Conservation (phyloP, 2,329 filamentous ascomycete species). For the Talaromyces sp. region DNA sequence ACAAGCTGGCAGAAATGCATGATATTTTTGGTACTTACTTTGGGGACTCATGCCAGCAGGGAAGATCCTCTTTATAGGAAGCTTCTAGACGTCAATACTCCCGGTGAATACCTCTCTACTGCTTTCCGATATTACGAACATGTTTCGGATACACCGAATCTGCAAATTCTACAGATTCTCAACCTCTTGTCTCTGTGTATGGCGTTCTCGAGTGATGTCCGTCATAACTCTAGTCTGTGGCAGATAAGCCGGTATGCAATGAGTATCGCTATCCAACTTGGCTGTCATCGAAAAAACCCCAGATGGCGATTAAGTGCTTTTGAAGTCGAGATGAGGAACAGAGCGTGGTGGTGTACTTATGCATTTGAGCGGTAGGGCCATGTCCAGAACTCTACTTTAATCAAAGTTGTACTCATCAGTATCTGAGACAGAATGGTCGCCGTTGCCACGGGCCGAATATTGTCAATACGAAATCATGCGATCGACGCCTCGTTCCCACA, state of each 20-base stretch:
- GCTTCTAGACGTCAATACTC: background rate
- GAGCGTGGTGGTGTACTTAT: constrained; percentile 3
- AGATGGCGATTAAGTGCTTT: background rate
- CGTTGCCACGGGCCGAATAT: background rate
- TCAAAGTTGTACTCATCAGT: background rate
- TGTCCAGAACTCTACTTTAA: background rate
- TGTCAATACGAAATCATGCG: constrained; percentile 3
- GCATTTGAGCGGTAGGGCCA: background rate
- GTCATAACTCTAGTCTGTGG: background rate
- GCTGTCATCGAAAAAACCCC: background rate
- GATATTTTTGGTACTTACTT: background rate
- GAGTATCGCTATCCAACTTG: constrained; percentile 2
- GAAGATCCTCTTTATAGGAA: background rate
- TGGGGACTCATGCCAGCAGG: background rate
- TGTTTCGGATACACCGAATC: background rate
- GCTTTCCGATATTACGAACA: background rate
- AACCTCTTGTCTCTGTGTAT: background rate
- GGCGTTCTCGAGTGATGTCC: background rate
- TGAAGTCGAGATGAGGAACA: background rate
- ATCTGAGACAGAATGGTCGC: background rate
- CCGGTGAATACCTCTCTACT: background rate
- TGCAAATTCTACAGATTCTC: background rate
- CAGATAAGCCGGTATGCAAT: background rate
- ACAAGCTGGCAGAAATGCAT: background rate
- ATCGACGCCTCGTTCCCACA: background rate